Evolutionary conservation across 345 rosid species (phyloP), one percentile per base, ranked within the genome.

Genomic region (Hevea brasiliensis): DNA sequence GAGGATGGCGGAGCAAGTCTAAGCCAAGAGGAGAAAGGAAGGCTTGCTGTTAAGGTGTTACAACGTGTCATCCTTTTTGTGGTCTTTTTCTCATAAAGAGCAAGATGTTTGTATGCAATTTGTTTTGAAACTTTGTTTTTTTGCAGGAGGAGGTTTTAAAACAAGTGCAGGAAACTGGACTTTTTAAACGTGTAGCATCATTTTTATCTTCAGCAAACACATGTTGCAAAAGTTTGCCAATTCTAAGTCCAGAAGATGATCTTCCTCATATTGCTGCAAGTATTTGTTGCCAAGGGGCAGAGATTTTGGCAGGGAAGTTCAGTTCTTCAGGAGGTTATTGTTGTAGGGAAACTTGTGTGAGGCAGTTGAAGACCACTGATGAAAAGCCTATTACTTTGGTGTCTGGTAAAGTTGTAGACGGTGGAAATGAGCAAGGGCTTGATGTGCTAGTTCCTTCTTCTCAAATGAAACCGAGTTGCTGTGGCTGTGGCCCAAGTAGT

Each of bases 1-100:
- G 96, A 83, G 75, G 97, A 87, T 81, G 89, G 87, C 23, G 79
- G 77, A 66, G 72, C 55, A 55, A 85, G 81, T 77, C 83, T 94
- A 78, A 88, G 90, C 79, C 74, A 71, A 61, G 94, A 90, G 80
- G 98, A 91, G 86, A 92, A 77, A 67, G 85, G 83, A 81, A 84
- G 96, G 79, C 92, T 90, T 42, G 67, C 85, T 41, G 64, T 86
- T 42, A 95, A 95, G 96, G 98, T 92, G 48, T 62, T 68, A 13
- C 29, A 29, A 21, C 50, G 64, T 18, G 57, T 70, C 32, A 51
- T 4, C 20, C 41, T 42, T 32, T 51, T 61, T 37, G 48, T 56
- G 59, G 29, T 44, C 50, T 13, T 67, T 72, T 60, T 61, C 55
- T 54, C 24, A 0, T 66, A 54, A 42, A 11, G 14, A 13, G 40